Percentiles rank a stretch among this genome's conserved stretches.
Evolutionary conservation across 2,329 filamentous ascomycete genomes (phyloP).

Genomic region (Elsinoe perseae): DNA sequence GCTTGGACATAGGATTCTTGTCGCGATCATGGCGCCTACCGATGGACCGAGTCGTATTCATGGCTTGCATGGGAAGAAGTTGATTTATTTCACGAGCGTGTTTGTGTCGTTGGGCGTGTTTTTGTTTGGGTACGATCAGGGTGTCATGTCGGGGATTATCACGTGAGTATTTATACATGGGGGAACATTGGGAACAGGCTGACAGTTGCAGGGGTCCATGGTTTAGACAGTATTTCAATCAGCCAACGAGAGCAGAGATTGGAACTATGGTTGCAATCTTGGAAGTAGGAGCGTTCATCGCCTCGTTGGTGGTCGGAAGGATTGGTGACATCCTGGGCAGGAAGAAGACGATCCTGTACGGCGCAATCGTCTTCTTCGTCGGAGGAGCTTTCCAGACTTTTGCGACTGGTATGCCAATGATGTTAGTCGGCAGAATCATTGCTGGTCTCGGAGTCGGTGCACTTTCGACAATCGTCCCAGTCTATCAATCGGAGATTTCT

Average conservation of each 20-base stretch:
- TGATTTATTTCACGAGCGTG: conserved; percentile 95
- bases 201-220: conserved; percentile 59
- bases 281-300: conserved; percentile 85
- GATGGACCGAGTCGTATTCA: conserved; percentile 64
- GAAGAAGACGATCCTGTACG: conserved; percentile 83
- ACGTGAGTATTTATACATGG: conserved; percentile 46
- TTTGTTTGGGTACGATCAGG: conserved; percentile 82
- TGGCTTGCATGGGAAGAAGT: conserved; percentile 89
- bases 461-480: conserved; percentile 45
- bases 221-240: conserved; percentile 87
- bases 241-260: conserved; percentile 78
- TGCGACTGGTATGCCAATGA: conserved; percentile 77
- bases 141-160: conserved; percentile 74
- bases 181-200: conserved; percentile 15
- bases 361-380: conserved; percentile 75
- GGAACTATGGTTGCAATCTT: conserved; percentile 98
- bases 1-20: conserved; percentile 62
- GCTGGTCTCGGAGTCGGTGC: conserved; percentile 46
- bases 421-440: conserved; percentile 52
- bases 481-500: conserved; percentile 56
- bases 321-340: conserved; percentile 89
- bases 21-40: conserved; percentile 75
- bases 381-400: conserved; percentile 81
- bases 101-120: conserved; percentile 73
- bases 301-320: conserved; percentile 76